These are phyloP conservation scores for Salinomyces thailandicus DNA, from an alignment of 2,329 filamentous ascomycete species.

Conservation along the genomic window DNA sequence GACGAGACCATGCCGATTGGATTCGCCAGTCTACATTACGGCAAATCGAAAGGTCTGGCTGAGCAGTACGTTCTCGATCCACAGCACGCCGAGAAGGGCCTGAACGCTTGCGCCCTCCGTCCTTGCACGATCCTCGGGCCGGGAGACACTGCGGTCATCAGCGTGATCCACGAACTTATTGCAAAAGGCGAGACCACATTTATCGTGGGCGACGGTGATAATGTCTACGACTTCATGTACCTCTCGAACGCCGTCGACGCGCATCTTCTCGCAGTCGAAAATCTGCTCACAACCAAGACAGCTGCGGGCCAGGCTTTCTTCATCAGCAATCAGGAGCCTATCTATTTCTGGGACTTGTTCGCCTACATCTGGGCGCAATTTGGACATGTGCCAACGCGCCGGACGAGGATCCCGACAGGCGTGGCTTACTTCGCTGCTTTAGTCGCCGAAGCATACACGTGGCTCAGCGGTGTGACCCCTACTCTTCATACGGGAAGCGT, in stretches of 20 bases:
- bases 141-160: conserved; percentile 67
- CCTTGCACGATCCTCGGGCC: conserved; percentile 87
- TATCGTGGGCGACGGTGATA: conserved; percentile 66
- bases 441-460: conserved; percentile 38
- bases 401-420: conserved; percentile 38
- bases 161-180: conserved; percentile 63
- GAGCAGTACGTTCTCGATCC: conserved; percentile 67
- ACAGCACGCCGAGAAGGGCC: conserved; percentile 44
- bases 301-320: conserved; percentile 73
- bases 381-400: conserved; percentile 41
- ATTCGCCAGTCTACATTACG: conserved; percentile 65
- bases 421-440: conserved; percentile 41
- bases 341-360: conserved; percentile 87
- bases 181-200: conserved; percentile 58
- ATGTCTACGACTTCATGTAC: conserved; percentile 62
- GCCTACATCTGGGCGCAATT: conserved; percentile 63
- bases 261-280: conserved; percentile 69
- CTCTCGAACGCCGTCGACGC: conserved; percentile 62
- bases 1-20: conserved; percentile 73
- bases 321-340: conserved; percentile 77
- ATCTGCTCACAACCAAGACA: conserved; percentile 55
- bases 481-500: conserved; percentile 46
- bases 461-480: conserved; percentile 35
- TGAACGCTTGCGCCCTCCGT: conserved; percentile 55
- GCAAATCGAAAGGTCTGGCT: conserved; percentile 78